These are phyloP conservation scores for Populus davidiana DNA, from an alignment of 345 rosid genomes.

Conservation along the genomic window DNA sequence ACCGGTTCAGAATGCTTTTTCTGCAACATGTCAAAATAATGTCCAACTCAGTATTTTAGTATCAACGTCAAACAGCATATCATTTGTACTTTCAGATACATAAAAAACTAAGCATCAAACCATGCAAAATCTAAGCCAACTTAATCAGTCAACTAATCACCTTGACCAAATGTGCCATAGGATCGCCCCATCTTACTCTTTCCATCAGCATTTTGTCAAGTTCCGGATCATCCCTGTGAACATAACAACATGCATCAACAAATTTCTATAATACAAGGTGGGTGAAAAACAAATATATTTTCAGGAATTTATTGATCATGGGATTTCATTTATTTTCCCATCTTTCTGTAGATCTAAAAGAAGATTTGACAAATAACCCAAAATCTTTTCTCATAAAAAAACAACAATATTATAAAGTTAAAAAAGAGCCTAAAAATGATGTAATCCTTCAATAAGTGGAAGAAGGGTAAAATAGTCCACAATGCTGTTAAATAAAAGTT, in stretches of 20 bases:
- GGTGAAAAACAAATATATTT: too few species aligned
- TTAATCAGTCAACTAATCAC: slow-evolving; percentile 30
- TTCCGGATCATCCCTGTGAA: slow-evolving; percentile 82
- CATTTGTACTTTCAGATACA: background rate
- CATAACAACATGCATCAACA: slow-evolving; percentile 6
- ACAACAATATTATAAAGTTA: background rate
- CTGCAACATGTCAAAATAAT: slow-evolving; percentile 37
- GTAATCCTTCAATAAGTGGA: background rate
- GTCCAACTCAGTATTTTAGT: background rate
- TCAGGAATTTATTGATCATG: too few species aligned
- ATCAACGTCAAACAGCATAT: background rate
- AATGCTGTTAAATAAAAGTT: background rate
- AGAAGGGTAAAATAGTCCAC: background rate
- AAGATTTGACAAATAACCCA: background rate
- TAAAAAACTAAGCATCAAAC: background rate
- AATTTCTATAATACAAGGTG: background rate
- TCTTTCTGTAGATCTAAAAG: background rate
- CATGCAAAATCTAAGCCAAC: background rate
- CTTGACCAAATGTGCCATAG: slow-evolving; percentile 96
- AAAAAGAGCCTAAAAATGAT: background rate
- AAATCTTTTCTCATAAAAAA: background rate
- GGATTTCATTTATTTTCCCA: background rate
- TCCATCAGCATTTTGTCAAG: slow-evolving; percentile 80
- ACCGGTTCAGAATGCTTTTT: slow-evolving; percentile 44
- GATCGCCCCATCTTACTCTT: slow-evolving; percentile 83